Evolutionary conservation across 331 rosid genomes (phyloP).

Genomic region (Acacia pycnantha): DNA sequence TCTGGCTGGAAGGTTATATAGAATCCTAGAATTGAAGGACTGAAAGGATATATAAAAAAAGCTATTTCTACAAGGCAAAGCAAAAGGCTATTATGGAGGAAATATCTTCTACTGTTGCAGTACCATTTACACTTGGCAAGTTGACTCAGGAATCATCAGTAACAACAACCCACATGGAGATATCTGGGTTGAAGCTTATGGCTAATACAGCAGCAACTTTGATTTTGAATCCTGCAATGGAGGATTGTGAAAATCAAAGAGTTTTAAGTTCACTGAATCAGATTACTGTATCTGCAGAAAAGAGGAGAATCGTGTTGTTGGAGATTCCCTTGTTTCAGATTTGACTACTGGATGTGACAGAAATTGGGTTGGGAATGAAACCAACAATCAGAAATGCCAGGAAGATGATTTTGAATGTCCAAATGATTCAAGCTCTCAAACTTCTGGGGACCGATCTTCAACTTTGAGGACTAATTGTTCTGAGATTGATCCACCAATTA

Average conservation of each 20-base stretch:
- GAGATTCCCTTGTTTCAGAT: slow-evolving; percentile 34
- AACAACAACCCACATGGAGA: slow-evolving; percentile 58
- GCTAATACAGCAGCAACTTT: slow-evolving; percentile 51
- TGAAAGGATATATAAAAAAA: slow-evolving; percentile 22
- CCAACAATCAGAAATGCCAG: slow-evolving; percentile 16
- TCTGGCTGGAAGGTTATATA: slow-evolving; percentile 16
- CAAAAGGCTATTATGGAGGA: slow-evolving; percentile 62
- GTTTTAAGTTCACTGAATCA: slow-evolving; percentile 28
- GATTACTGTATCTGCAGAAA: slow-evolving; percentile 19
- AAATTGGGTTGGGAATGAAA: slow-evolving; percentile 34
- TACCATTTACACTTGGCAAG: slow-evolving; percentile 58
- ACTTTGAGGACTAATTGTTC: slow-evolving; percentile 26
- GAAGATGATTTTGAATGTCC: slow-evolving; percentile 25
- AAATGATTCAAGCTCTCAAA: slow-evolving; percentile 28
- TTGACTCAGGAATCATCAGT: slow-evolving; percentile 54
- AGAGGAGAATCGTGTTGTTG: slow-evolving; percentile 31
- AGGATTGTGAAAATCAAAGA: slow-evolving; percentile 23
- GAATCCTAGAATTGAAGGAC: slow-evolving; percentile 7
- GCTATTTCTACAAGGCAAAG: slow-evolving; percentile 29
- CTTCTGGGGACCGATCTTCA: slow-evolving; percentile 27
- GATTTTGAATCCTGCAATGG: slow-evolving; percentile 37
- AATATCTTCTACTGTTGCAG: slow-evolving; percentile 54
- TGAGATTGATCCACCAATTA: slow-evolving; percentile 23
- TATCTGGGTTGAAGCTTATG: slow-evolving; percentile 57
- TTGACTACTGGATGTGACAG: slow-evolving; percentile 29